phyloP scores from a whole-genome alignment of 768 basidiomycete species.

The Kwoniella shandongensis region DNA sequence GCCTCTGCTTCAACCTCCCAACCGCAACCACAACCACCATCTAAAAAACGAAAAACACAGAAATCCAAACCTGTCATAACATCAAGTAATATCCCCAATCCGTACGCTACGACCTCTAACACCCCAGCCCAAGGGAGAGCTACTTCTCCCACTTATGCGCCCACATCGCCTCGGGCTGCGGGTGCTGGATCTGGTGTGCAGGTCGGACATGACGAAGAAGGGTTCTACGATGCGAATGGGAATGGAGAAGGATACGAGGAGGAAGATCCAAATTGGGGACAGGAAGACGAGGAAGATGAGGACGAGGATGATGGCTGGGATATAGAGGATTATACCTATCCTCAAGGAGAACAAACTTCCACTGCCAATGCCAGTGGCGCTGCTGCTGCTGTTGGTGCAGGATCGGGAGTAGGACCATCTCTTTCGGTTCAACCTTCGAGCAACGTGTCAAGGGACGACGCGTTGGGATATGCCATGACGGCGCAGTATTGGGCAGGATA shows the following conservation, averaged over 20 bases:
- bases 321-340: neutral
- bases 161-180: conserved; percentile 16
- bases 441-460: conserved; percentile 28
- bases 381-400: neutral
- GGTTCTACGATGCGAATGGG: conserved; percentile 10
- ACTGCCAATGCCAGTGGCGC: no score
- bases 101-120: conserved; percentile 19
- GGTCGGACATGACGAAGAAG: conserved; percentile 4
- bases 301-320: neutral
- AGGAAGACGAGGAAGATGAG: neutral
- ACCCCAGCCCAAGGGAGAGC: conserved; percentile 8
- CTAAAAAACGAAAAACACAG: conserved; percentile 12
- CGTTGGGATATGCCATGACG: conserved; percentile 44
- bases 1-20: conserved; percentile 1
- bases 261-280: conserved; percentile 12
- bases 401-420: neutral
- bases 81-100: conserved; percentile 14
- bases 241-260: conserved; percentile 15
- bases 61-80: neutral
- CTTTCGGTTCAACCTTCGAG: conserved; percentile 5
- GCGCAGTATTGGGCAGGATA: conserved; percentile 52
- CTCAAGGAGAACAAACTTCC: no score
- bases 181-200: no score
- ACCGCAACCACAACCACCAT: conserved; percentile 9
- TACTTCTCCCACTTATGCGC: conserved; percentile 24